A percentile compares a stretch with the other conserved stretches of the same genome.
phyloP scores from a whole-genome alignment of 371 early-diverging fungal genomes.

The Mucor velutinosus region DNA sequence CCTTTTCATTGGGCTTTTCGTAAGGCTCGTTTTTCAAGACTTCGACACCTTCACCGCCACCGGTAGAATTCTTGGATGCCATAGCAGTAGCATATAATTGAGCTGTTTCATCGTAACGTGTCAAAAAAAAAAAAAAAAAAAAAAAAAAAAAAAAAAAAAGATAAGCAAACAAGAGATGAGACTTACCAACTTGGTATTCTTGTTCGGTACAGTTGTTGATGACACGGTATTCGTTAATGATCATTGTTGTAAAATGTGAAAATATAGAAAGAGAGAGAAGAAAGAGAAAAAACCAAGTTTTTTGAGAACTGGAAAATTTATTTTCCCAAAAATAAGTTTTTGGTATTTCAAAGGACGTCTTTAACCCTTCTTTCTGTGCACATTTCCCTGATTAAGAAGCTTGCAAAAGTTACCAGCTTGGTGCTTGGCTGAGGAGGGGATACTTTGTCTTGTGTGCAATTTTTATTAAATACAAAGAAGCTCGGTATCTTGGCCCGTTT shows the following conservation, averaged over 20 bases:
- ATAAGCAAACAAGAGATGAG: not conserved
- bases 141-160: not conserved
- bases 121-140: not conserved
- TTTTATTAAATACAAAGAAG: not conserved
- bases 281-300: not conserved
- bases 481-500: not conserved
- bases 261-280: slow-evolving; percentile 15
- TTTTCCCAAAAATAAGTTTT: not conserved
- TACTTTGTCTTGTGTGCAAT: not conserved
- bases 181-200: slow-evolving; percentile 61
- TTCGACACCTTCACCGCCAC: slow-evolving; percentile 76
- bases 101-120: slow-evolving; percentile 29
- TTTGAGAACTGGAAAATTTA: not conserved
- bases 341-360: not conserved
- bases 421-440: no score
- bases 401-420: not conserved
- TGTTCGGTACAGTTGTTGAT: slow-evolving; percentile 68
- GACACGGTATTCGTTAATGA: slow-evolving; percentile 71
- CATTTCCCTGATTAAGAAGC: not conserved
- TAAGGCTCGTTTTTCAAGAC: slow-evolving; percentile 73
- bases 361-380: not conserved
- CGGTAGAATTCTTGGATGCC: slow-evolving; percentile 70
- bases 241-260: slow-evolving; percentile 31
- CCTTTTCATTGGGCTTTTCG: slow-evolving; percentile 60
- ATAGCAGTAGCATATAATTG: slow-evolving; percentile 74